Base-by-base conservation (phyloP, 768 basidiomycete species). In the Tulasnella sp. region DNA sequence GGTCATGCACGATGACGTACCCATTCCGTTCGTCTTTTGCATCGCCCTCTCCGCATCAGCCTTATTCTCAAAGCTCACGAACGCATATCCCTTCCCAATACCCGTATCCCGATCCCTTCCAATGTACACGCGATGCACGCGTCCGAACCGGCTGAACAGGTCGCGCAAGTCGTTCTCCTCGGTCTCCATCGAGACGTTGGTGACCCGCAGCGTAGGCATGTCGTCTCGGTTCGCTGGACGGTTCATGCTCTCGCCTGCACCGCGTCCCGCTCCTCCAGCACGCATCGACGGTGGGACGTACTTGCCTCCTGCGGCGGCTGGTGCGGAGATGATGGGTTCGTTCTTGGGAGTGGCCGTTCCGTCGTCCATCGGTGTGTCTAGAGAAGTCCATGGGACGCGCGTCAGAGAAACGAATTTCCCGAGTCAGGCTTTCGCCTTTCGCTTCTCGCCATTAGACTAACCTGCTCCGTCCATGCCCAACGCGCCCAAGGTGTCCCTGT, bases 231-330 rank as follows among this genome's bases (percentile, higher is more conserved):
- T 87, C 0, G 10, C n/a, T 26, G 57, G 57, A n/a, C 57, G 57
- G 57, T 15, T 6, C 69, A 88, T 86, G 35, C 79, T 78, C 16
- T 39, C 73, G 23, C 88, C 88, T 4, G 87, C 82, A 71, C 88
- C 83, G 55, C 88, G 87, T 81, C 87, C 88, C 44, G 87, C 85
- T 70, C 88, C 85, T 1, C 16, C 46, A 48, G 87, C 89, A 82
- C 96, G 93, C 91, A 94, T 93, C 1, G 92, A 93, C n/a, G 95
- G 94, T 2, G 96, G 95, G 20, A 98, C 93, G 84, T 98, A 98
- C 85, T 96, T 97, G 46, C 93, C 92, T 3, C 89, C 51, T 48
- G 5, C 46, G 74, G 82, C 79, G 2, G 83, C 77, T 26, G 16
- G 86, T 82, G 23, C 86, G 29, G 84, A 83, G 3, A 86, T 84